A percentile compares a stretch with the other conserved stretches of the same genome.
Evolutionary conservation across 306 rosid genomes (phyloP).

Genomic region (Ormosia emarginata): DNA sequence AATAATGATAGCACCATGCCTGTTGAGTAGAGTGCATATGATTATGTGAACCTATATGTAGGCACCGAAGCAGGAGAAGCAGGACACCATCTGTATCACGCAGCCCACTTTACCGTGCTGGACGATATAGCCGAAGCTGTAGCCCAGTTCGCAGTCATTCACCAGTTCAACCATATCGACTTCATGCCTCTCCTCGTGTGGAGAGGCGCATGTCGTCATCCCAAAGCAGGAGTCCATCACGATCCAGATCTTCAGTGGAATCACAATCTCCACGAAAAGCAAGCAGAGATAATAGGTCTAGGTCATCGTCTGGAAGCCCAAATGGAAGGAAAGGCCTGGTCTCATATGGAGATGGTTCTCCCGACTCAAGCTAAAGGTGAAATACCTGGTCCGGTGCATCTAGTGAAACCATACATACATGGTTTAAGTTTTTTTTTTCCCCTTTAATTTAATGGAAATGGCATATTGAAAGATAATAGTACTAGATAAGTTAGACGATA

Average conservation of each 20-base stretch:
- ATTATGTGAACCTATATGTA: conserved; percentile 27
- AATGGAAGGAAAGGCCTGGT: conserved; percentile 79
- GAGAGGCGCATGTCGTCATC: conserved; percentile 51
- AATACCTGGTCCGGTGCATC: neutral
- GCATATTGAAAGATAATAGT: neutral
- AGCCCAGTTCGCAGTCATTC: conserved; percentile 61
- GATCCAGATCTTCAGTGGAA: conserved; percentile 54
- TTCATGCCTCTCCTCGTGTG: conserved; percentile 50
- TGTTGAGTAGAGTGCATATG: neutral
- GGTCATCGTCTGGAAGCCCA: conserved; percentile 67
- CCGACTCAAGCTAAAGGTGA: neutral
- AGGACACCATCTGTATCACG: conserved; percentile 74
- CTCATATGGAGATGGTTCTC: conserved; percentile 65
- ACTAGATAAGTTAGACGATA: neutral
- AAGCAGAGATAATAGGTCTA: conserved; percentile 47
- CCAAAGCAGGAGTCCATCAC: conserved; percentile 60
- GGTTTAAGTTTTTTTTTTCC: too few relatives aligned
- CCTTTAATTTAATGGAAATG: neutral
- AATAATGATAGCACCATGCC: neutral
- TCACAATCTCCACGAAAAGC: conserved; percentile 53
- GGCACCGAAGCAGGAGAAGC: conserved; percentile 88
- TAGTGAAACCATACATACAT: neutral
- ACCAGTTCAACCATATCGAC: conserved; percentile 48
- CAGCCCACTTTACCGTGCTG: conserved; percentile 70
- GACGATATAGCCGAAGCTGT: conserved; percentile 59